phyloP scores from a whole-genome alignment of 2,329 filamentous ascomycete species.

The Scedosporium aurantiacum region DNA sequence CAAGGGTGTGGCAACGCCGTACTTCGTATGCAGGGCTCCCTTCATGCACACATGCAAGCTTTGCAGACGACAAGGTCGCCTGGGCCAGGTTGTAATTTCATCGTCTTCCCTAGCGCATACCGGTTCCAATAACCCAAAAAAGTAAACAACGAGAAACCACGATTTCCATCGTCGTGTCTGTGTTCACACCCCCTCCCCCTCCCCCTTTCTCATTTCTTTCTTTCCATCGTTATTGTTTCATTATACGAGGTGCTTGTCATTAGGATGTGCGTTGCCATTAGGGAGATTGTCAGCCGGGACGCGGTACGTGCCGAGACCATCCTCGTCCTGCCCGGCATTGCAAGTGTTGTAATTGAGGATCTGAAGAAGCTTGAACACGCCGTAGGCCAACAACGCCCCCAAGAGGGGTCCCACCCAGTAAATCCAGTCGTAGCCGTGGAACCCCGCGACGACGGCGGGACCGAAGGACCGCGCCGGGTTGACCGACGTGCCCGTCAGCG shows the following conservation, averaged over 20 bases:
- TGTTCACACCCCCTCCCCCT: not conserved
- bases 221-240: not conserved
- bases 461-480: conserved; percentile 42
- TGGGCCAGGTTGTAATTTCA: not conserved
- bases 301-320: conserved; percentile 15
- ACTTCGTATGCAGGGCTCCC: too few relatives aligned
- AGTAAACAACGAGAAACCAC: not conserved
- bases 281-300: not conserved
- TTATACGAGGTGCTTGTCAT: not conserved
- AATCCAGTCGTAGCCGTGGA: conserved; percentile 39
- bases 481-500: conserved; percentile 36
- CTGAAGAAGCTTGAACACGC: conserved; percentile 39
- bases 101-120: not conserved
- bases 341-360: conserved; percentile 38
- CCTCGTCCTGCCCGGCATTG: conserved; percentile 37
- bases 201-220: not conserved
- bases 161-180: not conserved
- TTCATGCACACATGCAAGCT: too few relatives aligned
- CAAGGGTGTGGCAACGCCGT: too few relatives aligned
- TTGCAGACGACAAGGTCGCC: too few relatives aligned
- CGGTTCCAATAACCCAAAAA: not conserved
- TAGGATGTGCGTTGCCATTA: not conserved
- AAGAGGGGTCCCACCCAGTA: conserved; percentile 43
- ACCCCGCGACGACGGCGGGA: conserved; percentile 31
- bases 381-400: conserved; percentile 36